Base-by-base conservation (phyloP, 768 basidiomycete species). In the Tricholomella constricta region DNA sequence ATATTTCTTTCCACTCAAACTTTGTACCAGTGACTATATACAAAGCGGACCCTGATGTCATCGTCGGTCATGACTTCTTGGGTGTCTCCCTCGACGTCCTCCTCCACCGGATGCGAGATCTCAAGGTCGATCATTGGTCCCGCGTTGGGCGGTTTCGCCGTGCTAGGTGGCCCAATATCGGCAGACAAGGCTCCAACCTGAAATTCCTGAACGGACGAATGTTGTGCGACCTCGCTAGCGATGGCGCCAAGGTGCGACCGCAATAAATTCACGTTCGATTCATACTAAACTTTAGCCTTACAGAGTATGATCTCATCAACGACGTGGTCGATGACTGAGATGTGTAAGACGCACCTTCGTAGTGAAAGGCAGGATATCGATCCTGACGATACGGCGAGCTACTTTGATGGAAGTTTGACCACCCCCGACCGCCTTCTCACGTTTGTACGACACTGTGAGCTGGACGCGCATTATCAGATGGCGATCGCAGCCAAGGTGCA, bases 381-480 rank as follows among this genome's bases (percentile, higher is more conserved):
- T 64, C 88, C 94, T 0, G 96, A 98, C 56, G 97, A 98, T 63
- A 96, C 93, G 0, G 86, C 92, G 25, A 78, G 81, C 57, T 98
- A 91, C 70, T 85, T 99, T 58, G 97, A 98, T 63, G 85, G 88
- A 25, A 84, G 82, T 35, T 78, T 94, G 46, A 81, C 84, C 53
- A 81, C 81, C 1, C 89, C 94, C 0, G 86, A 89, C 42, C 77
- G 80, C 32, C 77, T 99, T 55, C 73, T 97, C 59, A 91, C 86
- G 15, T 99, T 97, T 63, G 86, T 97, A 11, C 81, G 86, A 26
- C 93, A 97, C 63, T 97, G 95, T 66, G 97, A 98, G 64, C 80
- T 97, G 36, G 97, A 99, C 64, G 91, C 94, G 4, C 95, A 91
- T 72, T 91, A 92, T 65, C 93, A 98, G 61, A 98, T 98, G 96